phyloP scores from a whole-genome alignment of 78 protist genomes.

The Monosiga brevicollis region DNA sequence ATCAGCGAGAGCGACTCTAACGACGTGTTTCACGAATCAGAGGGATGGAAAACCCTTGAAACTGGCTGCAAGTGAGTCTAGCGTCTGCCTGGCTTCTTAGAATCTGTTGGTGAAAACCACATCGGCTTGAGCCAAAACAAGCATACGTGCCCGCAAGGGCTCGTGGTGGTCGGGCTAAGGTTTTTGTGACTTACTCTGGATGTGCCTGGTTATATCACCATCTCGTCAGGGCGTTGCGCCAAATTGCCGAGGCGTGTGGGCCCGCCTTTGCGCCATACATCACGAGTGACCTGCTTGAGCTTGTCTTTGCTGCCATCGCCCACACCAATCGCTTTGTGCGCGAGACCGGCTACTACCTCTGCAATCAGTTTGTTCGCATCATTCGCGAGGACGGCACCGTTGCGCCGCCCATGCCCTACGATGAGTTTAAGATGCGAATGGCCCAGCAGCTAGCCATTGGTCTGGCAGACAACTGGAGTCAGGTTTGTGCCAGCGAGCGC shows the following conservation, averaged over 20 bases:
- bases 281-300: not conserved
- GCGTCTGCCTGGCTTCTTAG: not conserved
- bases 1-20: not conserved
- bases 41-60: not conserved
- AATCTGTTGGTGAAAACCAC: too few relatives aligned
- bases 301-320: not conserved
- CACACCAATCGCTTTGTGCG: conserved; percentile 38
- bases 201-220: not conserved
- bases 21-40: not conserved
- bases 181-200: not conserved
- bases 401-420: not conserved
- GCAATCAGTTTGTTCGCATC: not conserved
- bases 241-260: not conserved
- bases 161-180: not conserved
- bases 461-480: conserved; percentile 37
- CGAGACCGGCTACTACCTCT: conserved; percentile 5
- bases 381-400: not conserved
- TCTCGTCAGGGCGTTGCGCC: not conserved
- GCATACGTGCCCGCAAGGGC: too few relatives aligned
- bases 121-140: too few relatives aligned
- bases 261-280: not conserved
- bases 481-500: not conserved
- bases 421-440: not conserved
- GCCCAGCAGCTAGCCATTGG: conserved; percentile 9
- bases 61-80: not conserved